These are phyloP conservation scores for Arthrobotrys megalospora DNA, from an alignment of 2,329 filamentous ascomycete genomes.

Conservation along the genomic window DNA sequence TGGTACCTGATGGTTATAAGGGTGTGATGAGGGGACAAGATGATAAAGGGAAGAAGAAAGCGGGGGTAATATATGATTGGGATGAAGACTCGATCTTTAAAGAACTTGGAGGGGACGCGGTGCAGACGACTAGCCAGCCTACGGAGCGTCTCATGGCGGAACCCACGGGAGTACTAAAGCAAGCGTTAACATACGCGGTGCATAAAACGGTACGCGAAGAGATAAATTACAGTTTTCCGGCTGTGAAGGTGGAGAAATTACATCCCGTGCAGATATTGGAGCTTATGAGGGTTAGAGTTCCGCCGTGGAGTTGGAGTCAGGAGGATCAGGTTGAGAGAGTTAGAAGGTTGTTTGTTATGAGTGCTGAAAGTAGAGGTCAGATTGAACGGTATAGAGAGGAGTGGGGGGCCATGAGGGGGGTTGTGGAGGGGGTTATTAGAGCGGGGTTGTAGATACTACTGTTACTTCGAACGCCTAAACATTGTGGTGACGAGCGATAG, in stretches of 20 bases:
- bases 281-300: constrained; percentile 30
- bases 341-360: constrained; percentile 10
- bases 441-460: constrained; percentile 10
- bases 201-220: constrained; percentile 36
- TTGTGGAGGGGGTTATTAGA: constrained; percentile 5
- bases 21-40: background rate
- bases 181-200: constrained; percentile 12
- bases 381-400: constrained; percentile 28
- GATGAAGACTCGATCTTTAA: background rate
- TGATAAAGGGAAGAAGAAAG: constrained; percentile 4
- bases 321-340: constrained; percentile 38
- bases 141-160: no score
- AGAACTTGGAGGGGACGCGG: background rate
- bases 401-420: constrained; percentile 43
- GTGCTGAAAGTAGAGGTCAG: background rate
- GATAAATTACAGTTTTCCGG: constrained; percentile 36
- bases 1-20: constrained; percentile 12
- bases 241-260: constrained; percentile 19
- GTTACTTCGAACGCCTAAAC: background rate
- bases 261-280: constrained; percentile 51
- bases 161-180: background rate
- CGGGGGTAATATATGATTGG: background rate
- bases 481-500: background rate
- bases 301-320: constrained; percentile 44
- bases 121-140: no score